These are phyloP conservation scores for Plicaturopsis crispa DNA, from an alignment of 768 basidiomycete genomes.

Conservation along the genomic window DNA sequence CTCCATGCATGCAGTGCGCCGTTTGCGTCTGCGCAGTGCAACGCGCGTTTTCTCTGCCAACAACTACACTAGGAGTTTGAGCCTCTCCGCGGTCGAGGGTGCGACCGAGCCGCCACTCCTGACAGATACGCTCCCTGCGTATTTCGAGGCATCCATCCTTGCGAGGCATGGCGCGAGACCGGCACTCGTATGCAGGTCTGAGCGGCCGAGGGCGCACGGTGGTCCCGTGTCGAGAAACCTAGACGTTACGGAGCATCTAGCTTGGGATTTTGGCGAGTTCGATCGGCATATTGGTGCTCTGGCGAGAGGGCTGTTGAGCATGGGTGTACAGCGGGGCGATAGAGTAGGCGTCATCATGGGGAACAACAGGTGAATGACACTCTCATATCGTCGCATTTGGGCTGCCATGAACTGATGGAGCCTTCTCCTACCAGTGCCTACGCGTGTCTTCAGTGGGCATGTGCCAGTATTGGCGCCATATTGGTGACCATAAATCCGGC, in stretches of 20 bases:
- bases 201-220: constrained; percentile 48
- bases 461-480: constrained; percentile 78
- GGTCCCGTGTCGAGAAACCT: constrained; percentile 52
- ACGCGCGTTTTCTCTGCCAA: too few species aligned
- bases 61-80: too few species aligned
- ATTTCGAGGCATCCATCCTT: constrained; percentile 53
- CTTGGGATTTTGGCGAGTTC: constrained; percentile 73
- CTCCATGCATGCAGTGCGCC: too few species aligned
- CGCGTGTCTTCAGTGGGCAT: constrained; percentile 80
- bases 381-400: background rate
- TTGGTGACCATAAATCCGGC: constrained; percentile 81
- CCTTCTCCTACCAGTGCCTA: constrained; percentile 45
- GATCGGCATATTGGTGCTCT: constrained; percentile 57
- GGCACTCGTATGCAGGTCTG: constrained; percentile 60
- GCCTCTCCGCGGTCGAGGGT: constrained; percentile 31
- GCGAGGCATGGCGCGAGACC: constrained; percentile 38
- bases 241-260: constrained; percentile 40
- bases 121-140: constrained; percentile 37
- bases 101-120: constrained; percentile 32
- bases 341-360: constrained; percentile 80
- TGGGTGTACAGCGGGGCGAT: constrained; percentile 72
- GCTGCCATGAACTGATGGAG: background rate
- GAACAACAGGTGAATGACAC: constrained; percentile 64
- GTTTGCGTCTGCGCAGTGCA: too few species aligned
- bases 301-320: constrained; percentile 56